These are phyloP conservation scores for Fusarium tanahbumbuense DNA, from an alignment of 2,329 filamentous ascomycete genomes.

Conservation along the genomic window DNA sequence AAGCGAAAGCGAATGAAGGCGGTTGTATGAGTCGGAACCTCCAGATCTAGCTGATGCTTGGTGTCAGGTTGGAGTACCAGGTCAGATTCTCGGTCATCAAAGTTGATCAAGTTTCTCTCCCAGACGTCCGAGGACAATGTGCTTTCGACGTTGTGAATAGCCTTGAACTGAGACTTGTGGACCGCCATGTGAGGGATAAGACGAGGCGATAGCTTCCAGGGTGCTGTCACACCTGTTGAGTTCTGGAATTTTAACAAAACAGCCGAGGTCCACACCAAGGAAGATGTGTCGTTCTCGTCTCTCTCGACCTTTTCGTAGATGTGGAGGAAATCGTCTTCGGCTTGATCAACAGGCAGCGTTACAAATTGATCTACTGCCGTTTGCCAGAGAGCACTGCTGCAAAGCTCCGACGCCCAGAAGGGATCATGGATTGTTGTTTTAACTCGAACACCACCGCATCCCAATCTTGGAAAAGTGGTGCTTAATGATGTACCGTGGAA, in stretches of 20 bases:
- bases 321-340: constrained; percentile 8
- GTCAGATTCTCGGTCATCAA: accelerated
- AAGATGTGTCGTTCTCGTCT: not conserved
- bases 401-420: not conserved
- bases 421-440: not conserved
- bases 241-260: not conserved
- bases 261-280: not conserved
- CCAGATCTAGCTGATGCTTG: not conserved
- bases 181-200: not conserved
- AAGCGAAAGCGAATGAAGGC: not conserved
- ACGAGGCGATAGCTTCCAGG: not conserved
- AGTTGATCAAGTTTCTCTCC: not conserved
- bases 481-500: no score
- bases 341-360: not conserved
- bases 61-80: not conserved
- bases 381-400: not conserved
- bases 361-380: not conserved
- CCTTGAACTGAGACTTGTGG: not conserved
- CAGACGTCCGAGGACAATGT: accelerated
- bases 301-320: not conserved
- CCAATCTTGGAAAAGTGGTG: not conserved
- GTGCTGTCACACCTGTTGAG: not conserved
- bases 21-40: not conserved
- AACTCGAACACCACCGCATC: not conserved
- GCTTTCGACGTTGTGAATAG: not conserved